Conservation (phyloP, 1,139 yeast genomes). For the Kodamaea plutei region DNA sequence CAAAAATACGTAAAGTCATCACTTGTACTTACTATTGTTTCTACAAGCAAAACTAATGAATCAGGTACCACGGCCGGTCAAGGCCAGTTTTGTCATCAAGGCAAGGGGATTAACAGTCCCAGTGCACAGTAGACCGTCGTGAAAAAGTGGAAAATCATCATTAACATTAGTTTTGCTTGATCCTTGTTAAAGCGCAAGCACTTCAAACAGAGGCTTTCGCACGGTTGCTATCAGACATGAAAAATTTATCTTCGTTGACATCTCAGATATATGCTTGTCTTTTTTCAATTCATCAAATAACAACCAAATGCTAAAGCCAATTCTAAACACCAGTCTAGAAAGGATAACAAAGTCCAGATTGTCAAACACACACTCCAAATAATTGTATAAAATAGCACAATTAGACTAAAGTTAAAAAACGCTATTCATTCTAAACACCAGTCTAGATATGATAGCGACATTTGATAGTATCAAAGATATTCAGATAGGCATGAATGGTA, state of each 20-base stretch:
- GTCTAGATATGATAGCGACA: constrained; percentile 9
- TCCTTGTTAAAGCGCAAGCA: too few species aligned
- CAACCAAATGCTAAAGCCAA: constrained; percentile 18
- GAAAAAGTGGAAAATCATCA: constrained; percentile 91
- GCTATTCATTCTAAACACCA: constrained; percentile 10
- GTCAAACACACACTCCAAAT: too few species aligned
- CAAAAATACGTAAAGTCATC: constrained; percentile 8
- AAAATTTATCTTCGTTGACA: constrained; percentile 57
- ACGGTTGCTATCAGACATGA: constrained; percentile 55
- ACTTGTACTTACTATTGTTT: constrained; percentile 4
- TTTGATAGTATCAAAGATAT: constrained; percentile 14
- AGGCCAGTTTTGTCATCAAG: constrained; percentile 93
- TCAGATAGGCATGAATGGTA: constrained; percentile 99
- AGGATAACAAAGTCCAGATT: constrained; percentile 4
- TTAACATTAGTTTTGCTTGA: constrained; percentile 40
- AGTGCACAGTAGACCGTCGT: constrained; percentile 99
- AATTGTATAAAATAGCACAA: constrained; percentile 1
- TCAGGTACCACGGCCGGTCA: constrained; percentile 99
- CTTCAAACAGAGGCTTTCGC: constrained; percentile 18
- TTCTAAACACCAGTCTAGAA: constrained; percentile 11
- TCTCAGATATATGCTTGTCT: constrained; percentile 99
- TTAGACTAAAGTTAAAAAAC: constrained; percentile 1
- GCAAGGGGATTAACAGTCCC: constrained; percentile 70
- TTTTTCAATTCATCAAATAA: constrained; percentile 66
- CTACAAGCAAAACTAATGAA: constrained; percentile 6